Conservation (phyloP, 371 early-diverging fungal species). For the Mucor saturninus region DNA sequence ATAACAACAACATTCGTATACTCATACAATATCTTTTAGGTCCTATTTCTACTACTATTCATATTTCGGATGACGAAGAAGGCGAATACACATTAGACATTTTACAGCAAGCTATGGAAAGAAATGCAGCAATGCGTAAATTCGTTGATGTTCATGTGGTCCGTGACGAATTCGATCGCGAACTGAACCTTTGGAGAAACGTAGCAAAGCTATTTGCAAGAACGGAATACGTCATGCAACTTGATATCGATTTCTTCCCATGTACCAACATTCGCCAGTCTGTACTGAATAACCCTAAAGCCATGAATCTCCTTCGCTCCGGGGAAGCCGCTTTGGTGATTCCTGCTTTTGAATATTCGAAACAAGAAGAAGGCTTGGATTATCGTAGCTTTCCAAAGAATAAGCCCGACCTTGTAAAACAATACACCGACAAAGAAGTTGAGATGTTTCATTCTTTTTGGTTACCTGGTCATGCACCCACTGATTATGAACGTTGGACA, state of each 20-base stretch:
- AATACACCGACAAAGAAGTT: conserved; percentile 41
- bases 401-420: conserved; percentile 43
- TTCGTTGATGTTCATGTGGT: conserved; percentile 65
- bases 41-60: conserved; percentile 65
- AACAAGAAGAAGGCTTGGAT: conserved; percentile 58
- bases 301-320: conserved; percentile 40
- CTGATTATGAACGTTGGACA: conserved; percentile 60
- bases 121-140: conserved; percentile 50
- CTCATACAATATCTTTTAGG: conserved; percentile 34
- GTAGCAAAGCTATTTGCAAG: conserved; percentile 66
- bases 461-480: conserved; percentile 61
- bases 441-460: conserved; percentile 64
- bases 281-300: conserved; percentile 40
- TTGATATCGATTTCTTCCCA: conserved; percentile 67
- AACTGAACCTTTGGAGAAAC: conserved; percentile 69
- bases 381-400: conserved; percentile 52
- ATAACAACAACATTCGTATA: background rate
- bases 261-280: conserved; percentile 56
- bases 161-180: conserved; percentile 61
- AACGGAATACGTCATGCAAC: conserved; percentile 63
- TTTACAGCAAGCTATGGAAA: conserved; percentile 48
- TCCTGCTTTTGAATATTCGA: conserved; percentile 65
- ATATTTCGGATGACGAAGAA: conserved; percentile 56
- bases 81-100: conserved; percentile 48
- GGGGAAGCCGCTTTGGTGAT: conserved; percentile 58